Percentiles rank a stretch among this genome's conserved stretches.
Evolutionary conservation across 345 rosid species (phyloP).

Genomic region (Zanthoxylum bungeanum): DNA sequence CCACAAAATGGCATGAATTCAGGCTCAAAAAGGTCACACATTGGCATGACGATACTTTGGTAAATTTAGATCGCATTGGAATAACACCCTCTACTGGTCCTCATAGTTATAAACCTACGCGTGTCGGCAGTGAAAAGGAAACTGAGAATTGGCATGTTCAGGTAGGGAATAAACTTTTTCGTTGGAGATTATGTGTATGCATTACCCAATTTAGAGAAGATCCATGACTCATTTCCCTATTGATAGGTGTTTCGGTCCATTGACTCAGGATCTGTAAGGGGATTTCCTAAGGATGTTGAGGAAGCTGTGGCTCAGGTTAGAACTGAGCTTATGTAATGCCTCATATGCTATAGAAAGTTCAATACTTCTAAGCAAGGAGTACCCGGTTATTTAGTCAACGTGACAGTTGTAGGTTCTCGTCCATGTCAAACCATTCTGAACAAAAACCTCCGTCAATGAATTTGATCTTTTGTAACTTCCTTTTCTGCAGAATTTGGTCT

Average conservation of each 20-base stretch:
- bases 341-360: neutral
- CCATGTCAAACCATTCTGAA: neutral
- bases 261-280: conserved; percentile 73
- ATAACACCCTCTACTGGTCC: conserved; percentile 42
- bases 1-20: conserved; percentile 51
- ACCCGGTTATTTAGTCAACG: neutral
- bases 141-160: conserved; percentile 73
- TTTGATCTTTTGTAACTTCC: neutral
- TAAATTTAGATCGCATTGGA: conserved; percentile 53
- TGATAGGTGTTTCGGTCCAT: conserved; percentile 63
- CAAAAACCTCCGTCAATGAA: neutral
- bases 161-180: conserved; percentile 26
- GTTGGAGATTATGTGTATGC: neutral
- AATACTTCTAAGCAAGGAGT: neutral
- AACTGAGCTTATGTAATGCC: neutral
- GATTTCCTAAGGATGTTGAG: conserved; percentile 52
- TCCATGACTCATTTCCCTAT: neutral
- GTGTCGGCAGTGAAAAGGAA: conserved; percentile 42
- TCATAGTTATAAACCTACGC: conserved; percentile 34
- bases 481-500: conserved; percentile 47
- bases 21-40: conserved; percentile 44
- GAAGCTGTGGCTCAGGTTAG: conserved; percentile 56
- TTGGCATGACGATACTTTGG: conserved; percentile 54
- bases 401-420: neutral
- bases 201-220: neutral